Conservation (phyloP, 228 moss, liverwort and hornwort species). For the Sphagnum fallax region DNA sequence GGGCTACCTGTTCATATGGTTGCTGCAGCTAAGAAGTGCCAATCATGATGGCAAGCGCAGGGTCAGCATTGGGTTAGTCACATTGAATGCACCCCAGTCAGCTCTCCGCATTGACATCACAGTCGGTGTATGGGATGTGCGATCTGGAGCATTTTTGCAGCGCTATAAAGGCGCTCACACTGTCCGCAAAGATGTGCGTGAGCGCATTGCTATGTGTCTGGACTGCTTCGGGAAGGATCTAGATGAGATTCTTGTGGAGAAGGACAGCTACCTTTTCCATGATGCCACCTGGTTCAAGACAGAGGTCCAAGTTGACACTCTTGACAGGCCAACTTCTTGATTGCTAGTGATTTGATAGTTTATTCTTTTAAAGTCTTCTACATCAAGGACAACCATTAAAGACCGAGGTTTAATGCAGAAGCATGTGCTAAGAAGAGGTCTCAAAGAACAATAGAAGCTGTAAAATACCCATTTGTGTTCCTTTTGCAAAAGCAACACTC, state of each 20-base stretch:
- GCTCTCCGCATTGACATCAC: slow-evolving; percentile 4
- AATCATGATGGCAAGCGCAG: not conserved
- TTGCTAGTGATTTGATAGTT: no score
- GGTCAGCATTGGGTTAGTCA: slow-evolving; percentile 5
- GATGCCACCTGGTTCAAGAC: slow-evolving; percentile 7
- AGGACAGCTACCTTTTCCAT: slow-evolving; percentile 1
- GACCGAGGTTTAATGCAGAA: no score
- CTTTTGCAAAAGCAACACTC: no score
- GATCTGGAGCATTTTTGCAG: not conserved
- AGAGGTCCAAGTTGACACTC: slow-evolving; percentile 6
- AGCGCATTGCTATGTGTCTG: slow-evolving; percentile 13
- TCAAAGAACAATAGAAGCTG: no score
- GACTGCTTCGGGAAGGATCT: slow-evolving; percentile 10
- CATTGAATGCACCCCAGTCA: slow-evolving; percentile 3
- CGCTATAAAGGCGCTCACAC: slow-evolving; percentile 8
- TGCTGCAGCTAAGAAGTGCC: slow-evolving; percentile 1
- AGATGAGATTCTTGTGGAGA: slow-evolving; percentile 4
- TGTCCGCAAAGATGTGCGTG: slow-evolving; percentile 3
- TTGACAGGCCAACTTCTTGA: not conserved
- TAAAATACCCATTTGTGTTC: no score
- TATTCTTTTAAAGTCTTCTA: no score
- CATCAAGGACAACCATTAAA: no score
- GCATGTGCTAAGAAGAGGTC: no score
- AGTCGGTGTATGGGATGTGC: slow-evolving; percentile 3
- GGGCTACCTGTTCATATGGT: slow-evolving; percentile 9